Evolutionary conservation across 2,329 filamentous ascomycete genomes (phyloP), one percentile per base, ranked within the genome.

Genomic region (Pseudogymnoascus sp.): DNA sequence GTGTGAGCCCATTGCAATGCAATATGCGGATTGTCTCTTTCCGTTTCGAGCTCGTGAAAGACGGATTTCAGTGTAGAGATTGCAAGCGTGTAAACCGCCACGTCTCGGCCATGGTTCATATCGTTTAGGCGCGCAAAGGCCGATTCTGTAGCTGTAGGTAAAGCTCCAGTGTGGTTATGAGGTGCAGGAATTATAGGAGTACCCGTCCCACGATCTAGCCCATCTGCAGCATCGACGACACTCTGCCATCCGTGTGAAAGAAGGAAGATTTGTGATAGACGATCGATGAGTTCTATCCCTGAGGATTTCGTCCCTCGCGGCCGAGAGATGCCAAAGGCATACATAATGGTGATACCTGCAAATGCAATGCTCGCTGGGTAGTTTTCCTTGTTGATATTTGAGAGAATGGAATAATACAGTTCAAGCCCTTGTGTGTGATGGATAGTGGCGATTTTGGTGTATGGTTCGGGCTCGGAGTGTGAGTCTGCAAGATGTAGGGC

Each of bases 401-500:
- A 12, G 10, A 67, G 63, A 12, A 65, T 62, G 16, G 40, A 59
- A 26, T 61, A 42, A 42, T 59, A 67, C 16, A 63, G 21, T 23
- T 64, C 26, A 18, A 66, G 61, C 11, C 65, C 65, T 31, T 51
- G 23, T n/a, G 61, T 66, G 31, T 66, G 65, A 21, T 66, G 65
- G 11, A 37, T 51, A 7, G 61, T 65, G 16, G 65, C 65, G 23
- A 65, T 51, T n/a, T 39, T 62, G 2, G 57, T 62, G 29, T 65
- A 63, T 36, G 42, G 37, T 36, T 63, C 21, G 12, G 34, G 36
- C n/a, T 62, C 62, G 16, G 23, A 10, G 16, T 62, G n/a, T 8
- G 31, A 57, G 36, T 65, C 54, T 8, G 64, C 64, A n/a, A 68
- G 64, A 21, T 70, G 70, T 4, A 71, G 57, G 8, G 69, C 65